Conservation (phyloP, 371 early-diverging fungal genomes). For the Amoeboaphelidium occidentale region DNA sequence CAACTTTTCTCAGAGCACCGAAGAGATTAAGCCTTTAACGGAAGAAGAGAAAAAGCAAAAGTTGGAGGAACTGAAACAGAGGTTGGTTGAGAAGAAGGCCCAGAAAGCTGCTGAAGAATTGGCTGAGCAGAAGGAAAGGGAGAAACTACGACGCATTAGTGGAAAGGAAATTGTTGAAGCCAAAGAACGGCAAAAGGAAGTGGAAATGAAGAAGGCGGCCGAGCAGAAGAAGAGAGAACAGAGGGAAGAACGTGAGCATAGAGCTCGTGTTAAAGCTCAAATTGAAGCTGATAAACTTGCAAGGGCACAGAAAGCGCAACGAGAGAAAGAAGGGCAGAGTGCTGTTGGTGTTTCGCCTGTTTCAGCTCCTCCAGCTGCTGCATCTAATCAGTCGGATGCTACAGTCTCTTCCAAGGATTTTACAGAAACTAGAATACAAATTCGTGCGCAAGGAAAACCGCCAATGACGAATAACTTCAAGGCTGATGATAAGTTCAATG, state of each 20-base stretch:
- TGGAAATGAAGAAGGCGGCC: background rate
- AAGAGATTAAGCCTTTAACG: constrained; percentile 54
- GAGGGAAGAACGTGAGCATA: constrained; percentile 46
- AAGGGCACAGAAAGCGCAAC: constrained; percentile 1
- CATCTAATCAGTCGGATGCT: background rate
- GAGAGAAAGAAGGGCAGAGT: background rate
- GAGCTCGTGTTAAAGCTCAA: constrained; percentile 47
- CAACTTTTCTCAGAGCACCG: constrained; percentile 62
- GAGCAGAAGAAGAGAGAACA: constrained; percentile 44
- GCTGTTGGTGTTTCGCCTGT: background rate
- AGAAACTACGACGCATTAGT: constrained; percentile 47
- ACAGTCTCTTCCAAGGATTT: background rate
- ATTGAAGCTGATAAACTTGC: constrained; percentile 62
- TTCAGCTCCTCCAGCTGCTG: background rate
- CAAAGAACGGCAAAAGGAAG: constrained; percentile 34
- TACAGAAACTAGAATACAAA: background rate
- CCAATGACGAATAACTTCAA: background rate
- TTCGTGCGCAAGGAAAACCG: background rate
- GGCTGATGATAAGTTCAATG: background rate
- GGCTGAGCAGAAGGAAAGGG: constrained; percentile 38
- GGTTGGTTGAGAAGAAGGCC: constrained; percentile 39
- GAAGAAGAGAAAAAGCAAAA: constrained; percentile 59
- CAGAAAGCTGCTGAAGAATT: constrained; percentile 29
- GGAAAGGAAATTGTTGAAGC: constrained; percentile 49
- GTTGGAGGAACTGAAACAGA: constrained; percentile 40